Percentiles rank a stretch among this genome's conserved stretches.
phyloP scores from a whole-genome alignment of 2,329 filamentous ascomycete genomes.

The Teratosphaeria epicoccoides region DNA sequence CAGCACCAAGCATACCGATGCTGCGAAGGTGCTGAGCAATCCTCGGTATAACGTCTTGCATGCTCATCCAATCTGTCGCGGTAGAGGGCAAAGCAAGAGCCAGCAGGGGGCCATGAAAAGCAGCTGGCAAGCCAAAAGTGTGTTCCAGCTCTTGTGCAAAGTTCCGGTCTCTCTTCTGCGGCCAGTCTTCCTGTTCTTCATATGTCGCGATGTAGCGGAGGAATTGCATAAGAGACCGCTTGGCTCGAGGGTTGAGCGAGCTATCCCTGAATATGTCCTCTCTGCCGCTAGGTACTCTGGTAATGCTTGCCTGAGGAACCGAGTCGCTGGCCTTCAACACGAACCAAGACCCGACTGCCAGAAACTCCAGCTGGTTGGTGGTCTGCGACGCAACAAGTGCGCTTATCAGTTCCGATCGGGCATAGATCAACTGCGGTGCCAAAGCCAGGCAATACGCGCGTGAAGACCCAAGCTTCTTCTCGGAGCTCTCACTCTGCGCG shows the following conservation, averaged over 20 bases:
- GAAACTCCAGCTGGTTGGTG: slow-evolving; percentile 83
- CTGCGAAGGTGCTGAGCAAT: slow-evolving; percentile 75
- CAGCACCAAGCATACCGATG: slow-evolving; percentile 76
- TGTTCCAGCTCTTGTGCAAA: slow-evolving; percentile 50
- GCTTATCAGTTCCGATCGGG: slow-evolving; percentile 65
- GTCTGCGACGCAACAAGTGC: slow-evolving; percentile 81
- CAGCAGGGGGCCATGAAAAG: slow-evolving; percentile 53
- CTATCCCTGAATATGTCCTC: slow-evolving; percentile 83
- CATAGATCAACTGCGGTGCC: slow-evolving; percentile 77
- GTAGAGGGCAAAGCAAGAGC: slow-evolving; percentile 68
- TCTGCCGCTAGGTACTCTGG: slow-evolving; percentile 71
- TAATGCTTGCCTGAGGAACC: slow-evolving; percentile 2
- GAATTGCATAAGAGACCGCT: slow-evolving; percentile 85
- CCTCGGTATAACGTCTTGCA: slow-evolving; percentile 58
- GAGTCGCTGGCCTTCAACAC: slow-evolving; percentile 42
- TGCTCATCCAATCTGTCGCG: slow-evolving; percentile 42
- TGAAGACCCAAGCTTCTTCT: slow-evolving; percentile 44
- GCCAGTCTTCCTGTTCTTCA: slow-evolving; percentile 53
- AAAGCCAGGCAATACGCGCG: slow-evolving; percentile 74
- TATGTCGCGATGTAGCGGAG: slow-evolving; percentile 74
- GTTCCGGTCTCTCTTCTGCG: slow-evolving; percentile 42
- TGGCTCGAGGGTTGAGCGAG: slow-evolving; percentile 65
- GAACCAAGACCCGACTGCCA: slow-evolving; percentile 88
- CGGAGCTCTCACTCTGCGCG: slow-evolving; percentile 7
- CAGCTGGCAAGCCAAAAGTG: slow-evolving; percentile 46